These are phyloP conservation scores for Neurospora cerealis DNA, from an alignment of 495 filamentous ascomycete species.

Conservation along the genomic window DNA sequence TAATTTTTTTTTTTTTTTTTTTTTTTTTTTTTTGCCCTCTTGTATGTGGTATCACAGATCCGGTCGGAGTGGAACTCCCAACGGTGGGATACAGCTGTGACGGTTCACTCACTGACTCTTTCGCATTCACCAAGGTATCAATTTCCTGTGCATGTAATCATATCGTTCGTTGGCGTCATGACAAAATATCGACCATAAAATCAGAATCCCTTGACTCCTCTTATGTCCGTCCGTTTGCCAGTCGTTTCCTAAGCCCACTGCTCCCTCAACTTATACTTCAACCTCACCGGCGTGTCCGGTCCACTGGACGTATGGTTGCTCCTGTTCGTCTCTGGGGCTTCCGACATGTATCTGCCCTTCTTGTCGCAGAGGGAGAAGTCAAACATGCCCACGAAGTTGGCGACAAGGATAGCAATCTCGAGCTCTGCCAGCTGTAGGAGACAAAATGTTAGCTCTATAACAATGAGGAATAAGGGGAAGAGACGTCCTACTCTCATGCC, in stretches of 20 bases:
- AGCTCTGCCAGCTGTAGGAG: constrained; percentile 31
- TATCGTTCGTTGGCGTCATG: not conserved
- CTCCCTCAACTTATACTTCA: constrained; percentile 12
- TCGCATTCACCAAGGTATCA: not conserved
- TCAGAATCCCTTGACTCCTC: not conserved
- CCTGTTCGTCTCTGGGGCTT: constrained; percentile 3
- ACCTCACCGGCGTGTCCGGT: constrained; percentile 10
- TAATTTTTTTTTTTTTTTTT: no score
- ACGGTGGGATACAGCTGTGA: not conserved
- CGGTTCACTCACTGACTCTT: not conserved
- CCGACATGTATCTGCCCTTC: constrained; percentile 2
- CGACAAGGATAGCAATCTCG: constrained; percentile 35
- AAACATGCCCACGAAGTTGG: constrained; percentile 28
- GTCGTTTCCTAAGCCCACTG: not conserved
- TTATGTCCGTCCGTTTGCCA: not conserved
- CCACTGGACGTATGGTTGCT: constrained; percentile 7
- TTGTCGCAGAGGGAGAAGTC: constrained; percentile 19
- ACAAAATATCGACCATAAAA: not conserved
- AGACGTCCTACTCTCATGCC: constrained; percentile 4
- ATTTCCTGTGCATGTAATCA: not conserved
- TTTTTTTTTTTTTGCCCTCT: not conserved
- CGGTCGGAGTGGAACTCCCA: not conserved
- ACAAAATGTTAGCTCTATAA: not conserved
- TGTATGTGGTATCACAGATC: not conserved
- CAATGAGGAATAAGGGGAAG: not conserved